Evolutionary conservation across 768 basidiomycete species (phyloP), one percentile per base, ranked within the genome.

Genomic region (Pleurotus salmoneostramineus): DNA sequence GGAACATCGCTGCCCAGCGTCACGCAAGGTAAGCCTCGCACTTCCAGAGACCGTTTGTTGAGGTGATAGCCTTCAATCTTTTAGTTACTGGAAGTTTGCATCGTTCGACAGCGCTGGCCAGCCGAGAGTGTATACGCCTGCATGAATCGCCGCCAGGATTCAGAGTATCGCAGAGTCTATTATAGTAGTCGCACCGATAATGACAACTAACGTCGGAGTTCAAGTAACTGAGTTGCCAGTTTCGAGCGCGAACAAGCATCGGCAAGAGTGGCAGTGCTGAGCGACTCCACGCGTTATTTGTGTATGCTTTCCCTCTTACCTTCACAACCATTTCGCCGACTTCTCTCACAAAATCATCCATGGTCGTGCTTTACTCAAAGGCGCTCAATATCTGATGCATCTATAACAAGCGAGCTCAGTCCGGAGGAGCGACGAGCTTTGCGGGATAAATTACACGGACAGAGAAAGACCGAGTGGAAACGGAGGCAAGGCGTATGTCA

Each of bases 381-480:
- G 44, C 44, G 52, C 14, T 42, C 52, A 17, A 43, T 55, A 55
- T 55, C 52, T 6, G 52, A 55, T 32, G 52, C 40, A 32, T 40
- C 52, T 4, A 11, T 55, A 11, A 55, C 52, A 4, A 43, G n/a
- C 8, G 52, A 55, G 15, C n/a, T 55, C 1, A 55, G 15, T 21
- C 17, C 12, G n/a, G 52, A 55, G 34, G 52, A 55, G 40, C 36
- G 37, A n/a, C 37, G 43, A 8, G 14, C 36, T 27, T 17, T 55
- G 14, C 36, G 52, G 4, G 40, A n/a, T 5, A 55, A 43, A 31
- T 27, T 56, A 5, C 56, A 48, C 34, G 15, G 83, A 27, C 77
- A 78, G 60, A 75, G 83, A 46, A 83, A 80, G 66, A 83, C 88
- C 4, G 89, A 91, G 63, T 89, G 89, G 80, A 91, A 90, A 68